phyloP scores from a whole-genome alignment of 805 yeast species.

The Kuraishia molischiana region DNA sequence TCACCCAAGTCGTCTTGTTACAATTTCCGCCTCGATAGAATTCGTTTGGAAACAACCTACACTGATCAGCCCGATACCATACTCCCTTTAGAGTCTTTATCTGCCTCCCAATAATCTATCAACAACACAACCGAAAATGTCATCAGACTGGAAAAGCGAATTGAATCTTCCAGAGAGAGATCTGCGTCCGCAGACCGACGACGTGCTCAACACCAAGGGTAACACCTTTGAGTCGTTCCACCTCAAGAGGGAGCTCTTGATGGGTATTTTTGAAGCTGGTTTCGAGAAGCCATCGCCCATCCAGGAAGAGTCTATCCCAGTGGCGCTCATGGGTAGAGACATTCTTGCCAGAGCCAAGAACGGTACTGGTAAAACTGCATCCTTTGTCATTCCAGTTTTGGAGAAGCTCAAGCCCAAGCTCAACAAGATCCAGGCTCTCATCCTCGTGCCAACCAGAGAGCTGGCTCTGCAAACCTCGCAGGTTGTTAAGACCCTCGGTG shows the following conservation, averaged over 20 bases:
- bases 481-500: conserved; percentile 91
- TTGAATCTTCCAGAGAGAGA: conserved; percentile 78
- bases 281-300: conserved; percentile 97
- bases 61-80: no score
- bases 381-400: conserved; percentile 88
- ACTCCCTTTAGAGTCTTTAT: no score
- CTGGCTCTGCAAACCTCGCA: conserved; percentile 96
- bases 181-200: conserved; percentile 94
- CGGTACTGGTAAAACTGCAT: conserved; percentile 98
- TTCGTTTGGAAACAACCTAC: no score
- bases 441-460: conserved; percentile 96
- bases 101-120: no score
- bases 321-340: conserved; percentile 91
- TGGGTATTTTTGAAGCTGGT: conserved; percentile 99
- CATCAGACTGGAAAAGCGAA: conserved; percentile 64
- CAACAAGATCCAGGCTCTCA: conserved; percentile 81
- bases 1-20: no score
- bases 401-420: conserved; percentile 81
- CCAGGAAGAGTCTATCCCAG: conserved; percentile 95
- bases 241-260: conserved; percentile 83
- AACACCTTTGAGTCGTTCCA: conserved; percentile 86
- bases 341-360: conserved; percentile 95
- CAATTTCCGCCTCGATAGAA: no score
- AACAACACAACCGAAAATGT: no score
- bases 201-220: conserved; percentile 87